These are phyloP conservation scores for Wickerhamomyces tratensis DNA, from an alignment of 805 yeast species.

Conservation along the genomic window DNA sequence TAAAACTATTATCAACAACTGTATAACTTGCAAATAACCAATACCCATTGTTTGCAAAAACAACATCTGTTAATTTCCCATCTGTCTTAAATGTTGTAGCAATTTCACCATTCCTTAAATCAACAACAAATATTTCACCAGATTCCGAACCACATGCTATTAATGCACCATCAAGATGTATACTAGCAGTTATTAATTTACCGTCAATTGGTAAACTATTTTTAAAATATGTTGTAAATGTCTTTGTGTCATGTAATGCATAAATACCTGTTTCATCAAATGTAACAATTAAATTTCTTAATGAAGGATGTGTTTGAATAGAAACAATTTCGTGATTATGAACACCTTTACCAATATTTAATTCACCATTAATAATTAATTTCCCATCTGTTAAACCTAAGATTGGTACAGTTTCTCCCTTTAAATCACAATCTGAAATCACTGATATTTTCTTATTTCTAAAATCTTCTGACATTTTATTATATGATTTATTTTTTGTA, in stretches of 20 bases:
- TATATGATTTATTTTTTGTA: slow-evolving; percentile 1
- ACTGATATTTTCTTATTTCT: not conserved
- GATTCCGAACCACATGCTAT: slow-evolving; percentile 23
- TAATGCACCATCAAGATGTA: slow-evolving; percentile 43
- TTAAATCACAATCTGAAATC: no score
- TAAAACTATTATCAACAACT: slow-evolving; percentile 11
- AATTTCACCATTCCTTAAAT: slow-evolving; percentile 23
- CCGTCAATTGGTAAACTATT: not conserved
- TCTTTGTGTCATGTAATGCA: slow-evolving; percentile 7
- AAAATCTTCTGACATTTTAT: slow-evolving; percentile 1
- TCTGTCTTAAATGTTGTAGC: slow-evolving; percentile 15
- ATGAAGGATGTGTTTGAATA: slow-evolving; percentile 25
- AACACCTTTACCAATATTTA: not conserved
- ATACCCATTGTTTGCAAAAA: slow-evolving; percentile 58
- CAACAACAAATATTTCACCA: slow-evolving; percentile 23
- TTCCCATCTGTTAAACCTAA: not conserved
- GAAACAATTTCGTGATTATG: slow-evolving; percentile 7
- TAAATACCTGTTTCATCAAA: slow-evolving; percentile 19
- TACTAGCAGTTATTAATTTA: slow-evolving; percentile 6
- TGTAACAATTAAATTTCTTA: slow-evolving; percentile 20
- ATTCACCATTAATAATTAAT: not conserved
- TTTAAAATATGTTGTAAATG: slow-evolving; percentile 3
- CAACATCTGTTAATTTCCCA: slow-evolving; percentile 13
- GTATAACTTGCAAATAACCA: slow-evolving; percentile 34
- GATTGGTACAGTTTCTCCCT: not conserved